Conservation (phyloP, 495 filamentous ascomycete species). For the Eremomyces bilateralis region DNA sequence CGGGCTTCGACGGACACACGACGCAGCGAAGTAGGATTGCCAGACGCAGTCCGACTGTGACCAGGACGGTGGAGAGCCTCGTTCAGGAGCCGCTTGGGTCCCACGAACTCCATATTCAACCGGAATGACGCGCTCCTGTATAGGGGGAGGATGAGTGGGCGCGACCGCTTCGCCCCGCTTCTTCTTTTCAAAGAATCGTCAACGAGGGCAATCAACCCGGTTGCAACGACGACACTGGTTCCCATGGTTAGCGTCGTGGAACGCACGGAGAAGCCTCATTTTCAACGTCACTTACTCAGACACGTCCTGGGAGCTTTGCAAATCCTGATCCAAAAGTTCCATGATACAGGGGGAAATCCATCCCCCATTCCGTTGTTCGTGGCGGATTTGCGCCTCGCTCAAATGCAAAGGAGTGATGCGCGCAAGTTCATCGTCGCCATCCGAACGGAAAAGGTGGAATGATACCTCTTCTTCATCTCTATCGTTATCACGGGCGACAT, state of each 20-base stretch:
- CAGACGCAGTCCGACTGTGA: no score
- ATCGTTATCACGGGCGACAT: constrained; percentile 38
- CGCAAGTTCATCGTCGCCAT: constrained; percentile 42
- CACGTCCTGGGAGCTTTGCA: constrained; percentile 51
- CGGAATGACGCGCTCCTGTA: constrained; percentile 32
- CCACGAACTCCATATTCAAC: constrained; percentile 42
- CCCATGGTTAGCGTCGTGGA: constrained; percentile 11
- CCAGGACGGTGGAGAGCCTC: constrained; percentile 58
- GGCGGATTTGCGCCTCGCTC: constrained; percentile 42
- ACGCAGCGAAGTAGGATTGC: no score
- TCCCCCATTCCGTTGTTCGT: constrained; percentile 59
- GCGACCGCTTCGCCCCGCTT: constrained; percentile 44
- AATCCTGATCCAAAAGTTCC: constrained; percentile 73
- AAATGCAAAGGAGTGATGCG: constrained; percentile 69
- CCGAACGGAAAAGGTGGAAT: constrained; percentile 55
- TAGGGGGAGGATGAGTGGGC: constrained; percentile 33
- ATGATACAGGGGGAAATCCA: constrained; percentile 80
- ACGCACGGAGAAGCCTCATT: neutral
- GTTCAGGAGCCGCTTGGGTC: constrained; percentile 53
- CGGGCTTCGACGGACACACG: no score
- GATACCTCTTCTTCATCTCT: constrained; percentile 38
- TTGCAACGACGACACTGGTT: constrained; percentile 64
- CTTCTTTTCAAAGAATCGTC: constrained; percentile 78
- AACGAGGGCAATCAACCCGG: constrained; percentile 71
- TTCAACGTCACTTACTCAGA: constrained; percentile 57